Evolutionary conservation across 2,329 filamentous ascomycete species (phyloP), one percentile per base, ranked within the genome.

Genomic region (Colletotrichum ledebouriae): DNA sequence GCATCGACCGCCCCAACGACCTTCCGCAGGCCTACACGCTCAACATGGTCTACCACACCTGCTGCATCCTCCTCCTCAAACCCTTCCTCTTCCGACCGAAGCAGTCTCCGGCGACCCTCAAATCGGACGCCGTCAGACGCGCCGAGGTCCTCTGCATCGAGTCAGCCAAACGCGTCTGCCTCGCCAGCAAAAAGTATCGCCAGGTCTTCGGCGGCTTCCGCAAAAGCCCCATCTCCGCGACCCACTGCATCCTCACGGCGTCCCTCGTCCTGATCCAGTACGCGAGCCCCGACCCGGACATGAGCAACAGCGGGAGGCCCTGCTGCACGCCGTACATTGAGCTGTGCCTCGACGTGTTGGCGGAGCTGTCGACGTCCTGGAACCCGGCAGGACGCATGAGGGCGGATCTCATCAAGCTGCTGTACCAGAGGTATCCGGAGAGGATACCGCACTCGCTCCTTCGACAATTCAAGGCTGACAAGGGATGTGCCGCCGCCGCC

Each of bases 31-130:
- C 72, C 2, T 78, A 78, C 52, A 76, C 72, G 1, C 70, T 78
- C 12, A 75, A 73, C 59, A 79, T 79, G 77, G 71, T 76, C 15
- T 78, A 78, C 56, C 75, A 79, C 50, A 79, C 77, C 2, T 72
- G 74, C 6, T 68, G 73, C 33, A 76, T 79, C 6, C 71, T 79
- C 13, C 74, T 79, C 12, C 73, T 73, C 29, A 76, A 75, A 10
- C 76, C 76, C 0, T 76, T 78, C 61, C 59, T 67, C 55, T 34
- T 50, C 33, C 42, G 55, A 4, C 34, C 46, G 12, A 52, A 64
- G 12, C 58, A 52, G 12, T 44, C 53, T 5, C 22, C 46, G 10
- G 22, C 52, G 4, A 2, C 56, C 49, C 15, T 25, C 4, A 66
- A 60, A 6, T 34, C 66, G 0, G 66, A 66, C 15, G 49, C 49